Evolutionary conservation across 148 eudicot species (phyloP), one percentile per base, ranked within the genome.

Genomic region (Pharnaceum exiguum): DNA sequence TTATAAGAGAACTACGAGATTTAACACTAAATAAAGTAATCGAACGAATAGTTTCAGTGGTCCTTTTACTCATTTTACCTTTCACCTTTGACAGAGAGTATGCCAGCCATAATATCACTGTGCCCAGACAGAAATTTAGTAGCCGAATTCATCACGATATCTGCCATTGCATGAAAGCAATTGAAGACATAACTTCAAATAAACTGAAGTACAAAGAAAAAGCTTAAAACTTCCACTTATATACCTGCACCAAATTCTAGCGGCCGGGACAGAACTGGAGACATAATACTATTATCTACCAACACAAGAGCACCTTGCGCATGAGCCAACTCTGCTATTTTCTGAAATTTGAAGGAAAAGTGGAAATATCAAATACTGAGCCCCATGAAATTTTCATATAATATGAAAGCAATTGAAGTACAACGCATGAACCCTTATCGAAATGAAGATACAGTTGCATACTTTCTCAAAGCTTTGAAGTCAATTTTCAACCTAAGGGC

Each of bases 271-370:
- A 94, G 57, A 47, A 94, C 96, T 17, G 99, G 91, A 51, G 99
- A 94, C 99, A 94, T 86, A 60, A 94, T 89, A 71, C 99, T 94
- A 72, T 94, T 94, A 68, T 94, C 99, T 57, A 94, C 99, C 85
- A 94, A 71, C 18, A 94, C 76, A 62, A 94, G 75, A 52, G 99
- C 99, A 38, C 85, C 99, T 45, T 75, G 82, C 29, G 85, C 85
- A 81, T 94, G 99, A 51, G 99, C 99, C 45, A 94, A 58, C 67
- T 83, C 95, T 25, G 99, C 75, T 59, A 89, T 86, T 89, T 80
- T 94, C 99, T 94, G 60, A 29, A 63, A 21, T 24, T 29, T 40
- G 51, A 46, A 10, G 38, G 19, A 50, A 38, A 35, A 75, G 31
- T 50, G 37, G 42, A 51, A n/a, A 35, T 9, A 13, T 27, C 24